These are phyloP conservation scores for Coriolopsis trogii DNA, from an alignment of 1,284 basidiomycete species.

Conservation along the genomic window DNA sequence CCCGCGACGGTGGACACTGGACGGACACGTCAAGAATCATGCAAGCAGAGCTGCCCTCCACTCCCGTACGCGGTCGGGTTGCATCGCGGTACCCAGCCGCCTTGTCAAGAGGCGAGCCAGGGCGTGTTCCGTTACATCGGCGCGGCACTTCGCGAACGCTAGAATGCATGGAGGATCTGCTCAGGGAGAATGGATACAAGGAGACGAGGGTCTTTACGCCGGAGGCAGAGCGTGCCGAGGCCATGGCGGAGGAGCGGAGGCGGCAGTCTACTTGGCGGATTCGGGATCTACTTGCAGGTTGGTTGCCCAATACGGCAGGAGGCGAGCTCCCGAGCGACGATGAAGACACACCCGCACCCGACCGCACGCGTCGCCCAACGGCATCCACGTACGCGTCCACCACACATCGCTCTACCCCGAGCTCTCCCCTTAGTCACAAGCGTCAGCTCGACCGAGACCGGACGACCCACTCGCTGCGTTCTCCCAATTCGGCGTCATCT, in stretches of 20 bases:
- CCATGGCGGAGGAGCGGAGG: slow-evolving; percentile 32
- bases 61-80: slow-evolving; percentile 34
- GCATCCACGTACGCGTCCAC: slow-evolving; percentile 2
- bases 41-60: slow-evolving; percentile 23
- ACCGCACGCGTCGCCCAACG: background rate
- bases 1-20: background rate
- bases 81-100: slow-evolving; percentile 53
- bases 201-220: slow-evolving; percentile 88
- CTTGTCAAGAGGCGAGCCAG: slow-evolving; percentile 41
- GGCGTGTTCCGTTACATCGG: slow-evolving; percentile 70
- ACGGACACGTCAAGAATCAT: slow-evolving; percentile 3
- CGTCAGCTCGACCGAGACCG: slow-evolving; percentile 11
- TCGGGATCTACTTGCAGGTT: slow-evolving; percentile 51
- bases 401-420: slow-evolving; percentile 31
- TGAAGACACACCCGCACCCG: slow-evolving; percentile 3
- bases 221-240: slow-evolving; percentile 60
- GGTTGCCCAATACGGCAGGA: slow-evolving; percentile 41
- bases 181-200: slow-evolving; percentile 86
- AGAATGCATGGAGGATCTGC: slow-evolving; percentile 79
- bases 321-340: slow-evolving; percentile 18
- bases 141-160: slow-evolving; percentile 79
- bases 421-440: slow-evolving; percentile 38
- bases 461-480: slow-evolving; percentile 14
- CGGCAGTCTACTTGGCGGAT: slow-evolving; percentile 24
- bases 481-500: slow-evolving; percentile 21